Percentiles rank a stretch among this genome's conserved stretches.
These are phyloP conservation scores for Globisporangium iwayamae DNA, from an alignment of 352 stramenopile genomes.

Conservation along the genomic window DNA sequence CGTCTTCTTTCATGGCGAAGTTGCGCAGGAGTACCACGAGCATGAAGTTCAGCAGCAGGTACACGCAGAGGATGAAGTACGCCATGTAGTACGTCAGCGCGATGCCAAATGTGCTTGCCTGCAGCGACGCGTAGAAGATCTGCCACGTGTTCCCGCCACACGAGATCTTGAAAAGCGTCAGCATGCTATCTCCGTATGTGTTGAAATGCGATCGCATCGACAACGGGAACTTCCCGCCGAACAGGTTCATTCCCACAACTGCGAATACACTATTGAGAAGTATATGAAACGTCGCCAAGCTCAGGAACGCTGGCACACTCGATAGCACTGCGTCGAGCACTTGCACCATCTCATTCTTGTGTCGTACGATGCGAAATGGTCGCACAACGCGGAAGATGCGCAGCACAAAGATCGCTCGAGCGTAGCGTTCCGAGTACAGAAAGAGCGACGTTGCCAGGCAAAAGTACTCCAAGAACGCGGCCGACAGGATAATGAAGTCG, in stretches of 20 bases:
- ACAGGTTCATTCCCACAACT: constrained; percentile 82
- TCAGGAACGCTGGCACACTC: constrained; percentile 67
- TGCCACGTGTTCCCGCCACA: constrained; percentile 80
- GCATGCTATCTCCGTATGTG: constrained; percentile 78
- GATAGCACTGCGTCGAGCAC: constrained; percentile 69
- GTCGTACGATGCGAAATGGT: constrained; percentile 71
- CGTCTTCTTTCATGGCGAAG: constrained; percentile 85
- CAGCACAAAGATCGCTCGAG: constrained; percentile 73
- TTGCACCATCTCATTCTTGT: constrained; percentile 69
- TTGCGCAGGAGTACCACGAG: constrained; percentile 79
- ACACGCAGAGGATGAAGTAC: constrained; percentile 70
- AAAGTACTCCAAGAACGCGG: constrained; percentile 62
- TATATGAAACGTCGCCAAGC: constrained; percentile 52
- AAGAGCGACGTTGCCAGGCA: constrained; percentile 55
- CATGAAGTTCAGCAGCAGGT: constrained; percentile 82
- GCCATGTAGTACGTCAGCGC: constrained; percentile 68
- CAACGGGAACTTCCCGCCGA: constrained; percentile 67
- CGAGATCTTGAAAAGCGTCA: constrained; percentile 85
- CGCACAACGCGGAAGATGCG: constrained; percentile 72
- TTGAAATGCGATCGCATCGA: constrained; percentile 78
- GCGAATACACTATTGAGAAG: constrained; percentile 77
- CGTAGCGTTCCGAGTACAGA: constrained; percentile 62
- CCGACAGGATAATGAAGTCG: constrained; percentile 66
- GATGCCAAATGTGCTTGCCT: constrained; percentile 49
- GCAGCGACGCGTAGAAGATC: constrained; percentile 72